A percentile compares a stretch with the other conserved stretches of the same genome.
Evolutionary conservation across 2,329 filamentous ascomycete genomes (phyloP).

Genomic region (Colletotrichum sp.): DNA sequence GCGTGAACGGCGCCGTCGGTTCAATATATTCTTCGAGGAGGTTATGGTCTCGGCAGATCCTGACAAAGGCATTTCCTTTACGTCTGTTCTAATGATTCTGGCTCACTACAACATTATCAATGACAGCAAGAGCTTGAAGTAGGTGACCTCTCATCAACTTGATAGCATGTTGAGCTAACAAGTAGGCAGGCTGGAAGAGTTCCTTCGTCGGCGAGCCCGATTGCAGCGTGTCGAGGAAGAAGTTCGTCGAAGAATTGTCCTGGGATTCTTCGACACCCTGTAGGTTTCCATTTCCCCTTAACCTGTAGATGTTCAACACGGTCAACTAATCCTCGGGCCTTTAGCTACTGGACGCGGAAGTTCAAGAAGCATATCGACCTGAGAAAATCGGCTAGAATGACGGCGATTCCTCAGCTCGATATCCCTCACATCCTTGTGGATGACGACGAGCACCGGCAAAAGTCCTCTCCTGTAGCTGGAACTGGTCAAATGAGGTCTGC

Average conservation of each 20-base stretch:
- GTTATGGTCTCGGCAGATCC: slow-evolving; percentile 92
- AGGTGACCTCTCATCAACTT: slow-evolving; percentile 31
- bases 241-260: slow-evolving; percentile 85
- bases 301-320: not conserved
- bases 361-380: slow-evolving; percentile 79
- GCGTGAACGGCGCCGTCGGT: slow-evolving; percentile 74
- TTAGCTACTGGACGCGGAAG: slow-evolving; percentile 78
- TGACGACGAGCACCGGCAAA: slow-evolving; percentile 53
- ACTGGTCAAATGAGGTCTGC: slow-evolving; percentile 30
- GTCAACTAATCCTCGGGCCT: not conserved
- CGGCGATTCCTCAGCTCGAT: slow-evolving; percentile 76
- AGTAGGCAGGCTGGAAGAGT: slow-evolving; percentile 79
- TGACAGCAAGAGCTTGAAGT: slow-evolving; percentile 93
- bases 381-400: slow-evolving; percentile 79
- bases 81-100: slow-evolving; percentile 89
- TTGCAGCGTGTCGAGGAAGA: slow-evolving; percentile 95
- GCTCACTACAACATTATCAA: slow-evolving; percentile 99
- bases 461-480: slow-evolving; percentile 24
- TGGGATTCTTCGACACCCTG: slow-evolving; percentile 94
- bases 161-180: not conserved
- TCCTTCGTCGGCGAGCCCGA: slow-evolving; percentile 85
- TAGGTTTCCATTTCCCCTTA: slow-evolving; percentile 43
- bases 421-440: slow-evolving; percentile 93
- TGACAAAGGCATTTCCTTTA: slow-evolving; percentile 89
- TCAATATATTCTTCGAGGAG: slow-evolving; percentile 97